Conservation (phyloP, 345 rosid species). For the Citrus inodora region DNA sequence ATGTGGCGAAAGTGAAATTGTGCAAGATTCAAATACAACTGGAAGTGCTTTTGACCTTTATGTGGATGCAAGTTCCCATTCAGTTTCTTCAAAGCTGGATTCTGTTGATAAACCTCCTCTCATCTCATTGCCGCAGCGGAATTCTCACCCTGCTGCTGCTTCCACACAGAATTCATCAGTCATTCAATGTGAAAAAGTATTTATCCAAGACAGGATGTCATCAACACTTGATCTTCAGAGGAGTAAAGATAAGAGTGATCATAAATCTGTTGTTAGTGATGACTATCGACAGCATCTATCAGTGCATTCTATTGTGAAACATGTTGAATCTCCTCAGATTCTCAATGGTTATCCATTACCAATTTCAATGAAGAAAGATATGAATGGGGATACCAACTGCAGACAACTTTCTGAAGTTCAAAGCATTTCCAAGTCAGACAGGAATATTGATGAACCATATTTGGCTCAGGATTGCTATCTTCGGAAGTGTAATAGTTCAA, state of each 20-base stretch:
- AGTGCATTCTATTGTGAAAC: constrained; percentile 27
- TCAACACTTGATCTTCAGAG: constrained; percentile 27
- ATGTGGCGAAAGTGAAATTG: constrained; percentile 27
- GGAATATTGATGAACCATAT: constrained; percentile 18
- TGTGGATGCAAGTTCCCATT: constrained; percentile 30
- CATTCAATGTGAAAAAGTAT: constrained; percentile 22
- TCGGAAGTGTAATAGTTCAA: constrained; percentile 47
- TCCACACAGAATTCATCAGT: constrained; percentile 25
- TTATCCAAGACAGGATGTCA: constrained; percentile 33
- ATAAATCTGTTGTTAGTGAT: constrained; percentile 23
- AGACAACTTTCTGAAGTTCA: constrained; percentile 37
- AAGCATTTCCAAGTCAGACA: constrained; percentile 25
- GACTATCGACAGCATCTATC: constrained; percentile 26
- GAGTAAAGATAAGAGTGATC: constrained; percentile 12
- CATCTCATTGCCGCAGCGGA: constrained; percentile 22
- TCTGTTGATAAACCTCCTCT: constrained; percentile 24
- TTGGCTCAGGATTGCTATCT: constrained; percentile 41
- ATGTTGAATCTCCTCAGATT: constrained; percentile 33
- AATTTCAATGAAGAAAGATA: constrained; percentile 38
- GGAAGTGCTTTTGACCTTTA: constrained; percentile 24
- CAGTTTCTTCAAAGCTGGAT: constrained; percentile 33
- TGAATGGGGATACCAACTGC: constrained; percentile 40
- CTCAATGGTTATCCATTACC: constrained; percentile 42
- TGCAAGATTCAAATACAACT: constrained; percentile 29
- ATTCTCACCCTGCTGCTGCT: constrained; percentile 15